Base-by-base conservation (phyloP, 2,329 filamentous ascomycete species). In the Pseudocercospora fijiensis region DNA sequence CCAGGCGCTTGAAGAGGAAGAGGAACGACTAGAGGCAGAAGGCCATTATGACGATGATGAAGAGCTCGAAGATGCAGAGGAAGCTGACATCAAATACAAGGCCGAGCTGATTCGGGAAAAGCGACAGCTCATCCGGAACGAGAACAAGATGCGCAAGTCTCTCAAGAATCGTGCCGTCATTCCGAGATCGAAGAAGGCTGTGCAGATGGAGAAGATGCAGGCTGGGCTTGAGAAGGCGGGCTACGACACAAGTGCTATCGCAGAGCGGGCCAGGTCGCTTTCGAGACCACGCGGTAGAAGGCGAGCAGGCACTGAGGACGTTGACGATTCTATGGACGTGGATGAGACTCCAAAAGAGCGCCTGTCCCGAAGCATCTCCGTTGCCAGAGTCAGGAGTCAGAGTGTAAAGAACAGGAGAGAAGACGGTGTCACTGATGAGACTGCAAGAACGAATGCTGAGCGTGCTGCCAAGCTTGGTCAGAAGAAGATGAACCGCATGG, bases 401-500 rank as follows among this genome's bases (percentile, higher is more conserved):
- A 86, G 83, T 75, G 79, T 83, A 55, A 80, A 83, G 59, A 92
- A 92, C 80, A 85, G 91, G 74, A 85, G 87, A 66, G 87, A 89
- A 27, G 91, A 92, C 68, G 92, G 91, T 80, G 88, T 98, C 47
- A 85, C 83, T 64, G 86, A 90, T 75, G 85, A 87, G 68, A 78
- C 76, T 60, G 82, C 85, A 57, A 86, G 90, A 70, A 84, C 83
- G 65, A 96, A 94, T 85, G 92, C 91, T 41, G 93, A 96, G 78
- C 88, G 89, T 74, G 83, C 96, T 76, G 85, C 88, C 76, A 98
- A 96, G 85, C 81, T 99, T 76, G 85, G 88, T 73, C 96, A 99
- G 88, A 92, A 94, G 85, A 94, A 92, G 86, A 97, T 96, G 92
- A 99, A 99, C 83, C 87, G 94, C 69, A 95, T 96, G 90, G 95